Percentiles rank a stretch among this genome's conserved stretches.
These are phyloP conservation scores for Blepharisma japonicum DNA, from an alignment of 73 alveolate genomes.

Conservation along the genomic window DNA sequence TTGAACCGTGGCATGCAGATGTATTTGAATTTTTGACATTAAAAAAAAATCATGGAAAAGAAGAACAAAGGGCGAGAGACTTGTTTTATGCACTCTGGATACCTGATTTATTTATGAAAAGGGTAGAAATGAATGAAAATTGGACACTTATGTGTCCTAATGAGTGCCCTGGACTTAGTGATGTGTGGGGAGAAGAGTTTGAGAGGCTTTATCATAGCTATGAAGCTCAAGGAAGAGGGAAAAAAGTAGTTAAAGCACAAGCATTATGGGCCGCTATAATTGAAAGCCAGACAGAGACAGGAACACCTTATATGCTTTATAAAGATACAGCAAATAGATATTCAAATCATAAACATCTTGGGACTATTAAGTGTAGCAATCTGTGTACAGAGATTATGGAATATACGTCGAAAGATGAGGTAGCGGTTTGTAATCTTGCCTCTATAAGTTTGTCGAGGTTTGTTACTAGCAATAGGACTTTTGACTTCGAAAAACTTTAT, in stretches of 20 bases:
- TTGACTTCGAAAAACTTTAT: conserved; percentile 80
- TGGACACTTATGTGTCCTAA: conserved; percentile 98
- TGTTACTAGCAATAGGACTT: conserved; percentile 56
- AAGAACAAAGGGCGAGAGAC: conserved; percentile 92
- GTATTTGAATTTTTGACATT: conserved; percentile 79
- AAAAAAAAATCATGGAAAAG: conserved; percentile 89
- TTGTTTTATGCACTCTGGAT: conserved; percentile 92
- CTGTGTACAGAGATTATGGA: conserved; percentile 92
- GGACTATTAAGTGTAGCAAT: conserved; percentile 90
- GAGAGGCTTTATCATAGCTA: conserved; percentile 67
- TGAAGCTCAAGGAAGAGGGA: conserved; percentile 71
- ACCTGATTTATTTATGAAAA: conserved; percentile 89
- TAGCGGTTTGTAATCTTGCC: conserved; percentile 95
- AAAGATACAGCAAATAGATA: conserved; percentile 86
- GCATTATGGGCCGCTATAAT: conserved; percentile 82
- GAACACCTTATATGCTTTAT: conserved; percentile 92
- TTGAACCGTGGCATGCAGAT: conserved; percentile 98
- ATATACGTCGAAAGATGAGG: conserved; percentile 89
- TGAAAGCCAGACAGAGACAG: conserved; percentile 86
- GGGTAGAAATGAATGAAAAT: conserved; percentile 80
- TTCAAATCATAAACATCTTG: conserved; percentile 86
- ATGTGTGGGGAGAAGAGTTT: conserved; percentile 82
- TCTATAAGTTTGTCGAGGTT: conserved; percentile 79
- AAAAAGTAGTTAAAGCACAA: conserved; percentile 83
- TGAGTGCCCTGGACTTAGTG: conserved; percentile 75